Percentiles rank a stretch among this genome's conserved stretches.
These are phyloP conservation scores for Pestalotiopsis sp. DNA, from an alignment of 2,329 filamentous ascomycete species.

Conservation along the genomic window DNA sequence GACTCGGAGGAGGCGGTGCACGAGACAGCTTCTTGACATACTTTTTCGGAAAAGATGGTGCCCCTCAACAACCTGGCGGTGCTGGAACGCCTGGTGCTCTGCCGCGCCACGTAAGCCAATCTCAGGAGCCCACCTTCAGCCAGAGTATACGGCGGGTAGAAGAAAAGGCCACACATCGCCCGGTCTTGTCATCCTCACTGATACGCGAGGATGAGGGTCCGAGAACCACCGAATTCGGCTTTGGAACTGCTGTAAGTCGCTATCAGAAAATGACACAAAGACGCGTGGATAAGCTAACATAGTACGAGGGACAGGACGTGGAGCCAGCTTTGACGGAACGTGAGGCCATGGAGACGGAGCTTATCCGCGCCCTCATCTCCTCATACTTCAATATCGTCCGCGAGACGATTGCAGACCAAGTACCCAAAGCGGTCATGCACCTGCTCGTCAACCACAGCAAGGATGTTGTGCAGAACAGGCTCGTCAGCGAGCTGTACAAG, in stretches of 20 bases:
- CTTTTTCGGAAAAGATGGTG: conserved; percentile 95
- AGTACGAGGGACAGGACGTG: conserved; percentile 56
- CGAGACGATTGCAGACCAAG: conserved; percentile 97
- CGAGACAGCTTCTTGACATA: conserved; percentile 96
- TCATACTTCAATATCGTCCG: conserved; percentile 99
- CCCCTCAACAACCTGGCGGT: conserved; percentile 48
- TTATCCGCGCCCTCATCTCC: conserved; percentile 93
- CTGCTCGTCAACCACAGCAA: conserved; percentile 98
- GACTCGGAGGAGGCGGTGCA: conserved; percentile 63
- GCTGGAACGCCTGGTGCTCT: conserved; percentile 42
- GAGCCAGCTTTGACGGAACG: conserved; percentile 92
- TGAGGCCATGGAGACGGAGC: conserved; percentile 95
- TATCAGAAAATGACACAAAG: conserved; percentile 2
- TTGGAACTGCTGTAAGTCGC: conserved; percentile 61
- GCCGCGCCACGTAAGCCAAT: conserved; percentile 75
- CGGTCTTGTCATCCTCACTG: conserved; percentile 36
- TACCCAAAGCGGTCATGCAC: conserved; percentile 99
- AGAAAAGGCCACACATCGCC: conserved; percentile 58
- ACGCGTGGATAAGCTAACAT: conserved; percentile 21
- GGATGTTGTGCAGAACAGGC: conserved; percentile 94
- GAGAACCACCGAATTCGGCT: conserved; percentile 39
- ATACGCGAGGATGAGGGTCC: conserved; percentile 39
- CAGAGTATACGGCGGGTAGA: conserved; percentile 79
- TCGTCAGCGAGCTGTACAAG: conserved; percentile 95
- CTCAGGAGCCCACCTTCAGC: conserved; percentile 78